Evolutionary conservation across 352 stramenopile genomes (phyloP), one percentile per base, ranked within the genome.

Genomic region (Globisporangium orthogonon): DNA sequence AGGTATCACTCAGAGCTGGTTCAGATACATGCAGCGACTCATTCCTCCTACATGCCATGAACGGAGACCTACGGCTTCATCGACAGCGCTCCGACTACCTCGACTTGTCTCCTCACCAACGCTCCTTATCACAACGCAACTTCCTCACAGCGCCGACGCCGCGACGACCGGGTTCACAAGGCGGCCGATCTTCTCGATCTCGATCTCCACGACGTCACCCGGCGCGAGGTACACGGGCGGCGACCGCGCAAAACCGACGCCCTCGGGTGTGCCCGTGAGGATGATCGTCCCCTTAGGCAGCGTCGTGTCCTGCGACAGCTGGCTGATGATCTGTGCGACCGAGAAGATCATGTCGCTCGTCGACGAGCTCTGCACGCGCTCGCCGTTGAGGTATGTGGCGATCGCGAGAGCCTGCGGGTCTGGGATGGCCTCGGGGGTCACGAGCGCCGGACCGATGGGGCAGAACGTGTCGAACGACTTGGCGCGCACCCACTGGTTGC

Each of bases 401-500:
- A 96, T 90, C 31, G 69, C 59, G 7, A 97, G 74, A 15, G 70
- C 71, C 66, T 95, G 78, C 14, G 83, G 83, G 69, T 95, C 80
- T 2, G 69, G 70, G 46, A 95, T 89, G 39, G 78, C 58, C n/a
- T 81, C 71, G 15, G 76, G 70, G 3, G 86, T 89, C 35, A 96
- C 73, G 40, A 97, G 76, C 44, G 84, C 82, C 3, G 90, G 90
- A 0, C 90, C 90, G 18, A 97, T 71, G 7, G 90, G 90, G 61
- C 81, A 94, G 59, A 97, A 97, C 2, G 87, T 96, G 61, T 97
- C 88, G 58, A 97, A 96, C 1, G 71, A 86, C 72, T 97, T 97
- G 50, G 79, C 65, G 48, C 83, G 83, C 59, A 77, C 91, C 87
- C 87, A 97, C 68, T 97, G 90, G 33, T 85, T 84, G 35, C 85